Base-by-base conservation (phyloP, 306 rosid species). In the Cucumis melo region DNA sequence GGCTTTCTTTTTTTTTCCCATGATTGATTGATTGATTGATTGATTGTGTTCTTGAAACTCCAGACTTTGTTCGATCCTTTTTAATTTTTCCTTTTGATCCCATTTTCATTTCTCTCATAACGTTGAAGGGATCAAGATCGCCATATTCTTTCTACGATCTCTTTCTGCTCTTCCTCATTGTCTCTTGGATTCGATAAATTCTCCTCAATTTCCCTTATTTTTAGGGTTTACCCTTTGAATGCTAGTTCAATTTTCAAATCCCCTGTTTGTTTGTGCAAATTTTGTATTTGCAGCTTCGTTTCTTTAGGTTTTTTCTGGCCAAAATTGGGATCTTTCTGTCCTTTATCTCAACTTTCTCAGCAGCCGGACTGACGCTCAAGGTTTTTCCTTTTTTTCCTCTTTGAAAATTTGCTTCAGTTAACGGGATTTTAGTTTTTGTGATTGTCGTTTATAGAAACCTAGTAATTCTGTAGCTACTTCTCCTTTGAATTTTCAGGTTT, bases 401-500 rank as follows among this genome's bases (percentile, higher is more conserved):
- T 2, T 41, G 8, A 15, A 17, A 64, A 64, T 36, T 67, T n/a
- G 3, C 54, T n/a, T n/a, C 74, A 67, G 55, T 67, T 67, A 10
- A 20, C 53, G 21, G 55, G 54, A 14, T 73, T 73, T 55, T 74
- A n/a, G 62, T 14, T 74, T 74, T 20, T 56, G 16, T 6, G 63
- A 39, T 74, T 36, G 14, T 36, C 64, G 5, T 55, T 57, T 3
- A 39, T 41, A 19, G 53, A 19, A 58, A 56, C 50, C 29, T 13
- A 10, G 17, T 59, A 41, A 13, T 24, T 81, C n/a, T 66, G 13
- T 13, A 59, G 67, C 13, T 54, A 19, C 41, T 13, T 59, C 72
- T 82, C 39, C 46, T 36, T 72, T 81, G 88, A 59, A 36, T 54
- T 68, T 27, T 19, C 19, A 53, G 77, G 32, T 51, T 60, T 83